A percentile compares a stretch with the other conserved stretches of the same genome.
Evolutionary conservation across 2,329 filamentous ascomycete species (phyloP).

Genomic region (Fusarium falciforme): DNA sequence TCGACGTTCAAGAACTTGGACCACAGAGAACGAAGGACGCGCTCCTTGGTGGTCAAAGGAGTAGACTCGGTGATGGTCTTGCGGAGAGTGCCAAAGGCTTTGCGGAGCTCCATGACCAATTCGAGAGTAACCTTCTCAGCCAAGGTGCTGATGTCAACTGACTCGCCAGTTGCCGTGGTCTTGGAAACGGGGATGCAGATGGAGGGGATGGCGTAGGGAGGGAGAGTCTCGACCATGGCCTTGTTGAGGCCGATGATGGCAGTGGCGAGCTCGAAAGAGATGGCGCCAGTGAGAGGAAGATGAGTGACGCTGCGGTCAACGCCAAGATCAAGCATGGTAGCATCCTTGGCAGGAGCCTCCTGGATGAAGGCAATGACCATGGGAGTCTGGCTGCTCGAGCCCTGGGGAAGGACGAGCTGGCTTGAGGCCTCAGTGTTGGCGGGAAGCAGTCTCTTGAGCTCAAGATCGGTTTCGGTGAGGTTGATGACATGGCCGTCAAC

Average conservation of each 20-base stretch:
- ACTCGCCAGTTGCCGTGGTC: not conserved
- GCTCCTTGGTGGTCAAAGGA: slow-evolving; percentile 36
- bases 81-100: slow-evolving; percentile 20
- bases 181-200: slow-evolving; percentile 32
- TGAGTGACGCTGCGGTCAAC: not conserved
- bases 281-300: slow-evolving; percentile 18
- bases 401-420: slow-evolving; percentile 32
- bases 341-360: not conserved
- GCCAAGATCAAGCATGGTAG: slow-evolving; percentile 19
- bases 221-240: slow-evolving; percentile 40
- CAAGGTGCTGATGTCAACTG: not conserved
- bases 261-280: slow-evolving; percentile 35
- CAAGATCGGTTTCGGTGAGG: slow-evolving; percentile 37
- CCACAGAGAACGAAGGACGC: slow-evolving; percentile 32
- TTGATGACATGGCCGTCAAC: slow-evolving; percentile 41
- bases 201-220: slow-evolving; percentile 42
- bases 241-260: slow-evolving; percentile 40
- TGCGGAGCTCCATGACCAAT: slow-evolving; percentile 31
- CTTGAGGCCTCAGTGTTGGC: slow-evolving; percentile 15
- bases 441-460: slow-evolving; percentile 38
- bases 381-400: slow-evolving; percentile 35
- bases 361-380: slow-evolving; percentile 35
- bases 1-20: slow-evolving; percentile 35
- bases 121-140: slow-evolving; percentile 20
- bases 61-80: slow-evolving; percentile 27